Conservation (phyloP, 345 rosid species). For the Raphanus sativus region DNA sequence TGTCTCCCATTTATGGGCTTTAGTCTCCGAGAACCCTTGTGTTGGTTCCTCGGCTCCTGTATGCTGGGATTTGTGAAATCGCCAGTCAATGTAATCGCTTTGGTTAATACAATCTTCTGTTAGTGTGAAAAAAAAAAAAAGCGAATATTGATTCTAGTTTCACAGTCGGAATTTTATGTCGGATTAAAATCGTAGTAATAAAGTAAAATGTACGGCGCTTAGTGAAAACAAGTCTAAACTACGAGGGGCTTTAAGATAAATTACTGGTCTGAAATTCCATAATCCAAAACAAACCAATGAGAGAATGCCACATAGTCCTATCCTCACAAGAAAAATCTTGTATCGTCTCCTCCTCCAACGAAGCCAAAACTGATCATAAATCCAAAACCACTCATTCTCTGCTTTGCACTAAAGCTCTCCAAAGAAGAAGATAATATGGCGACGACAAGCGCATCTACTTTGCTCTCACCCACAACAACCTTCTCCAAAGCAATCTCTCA, state of each 20-base stretch:
- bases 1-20: neutral
- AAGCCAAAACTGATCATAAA: conserved; percentile 9
- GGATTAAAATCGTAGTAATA: too few relatives aligned
- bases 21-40: too few relatives aligned
- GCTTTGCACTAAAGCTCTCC: neutral
- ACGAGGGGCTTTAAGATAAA: neutral
- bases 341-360: neutral
- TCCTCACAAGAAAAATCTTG: conserved; percentile 39
- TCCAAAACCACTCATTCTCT: conserved; percentile 24
- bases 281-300: conserved; percentile 40
- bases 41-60: too few relatives aligned
- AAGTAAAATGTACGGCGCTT: neutral
- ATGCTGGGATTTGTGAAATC: too few relatives aligned
- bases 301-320: conserved; percentile 34
- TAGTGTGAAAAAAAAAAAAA: too few relatives aligned
- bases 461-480: conserved; percentile 25
- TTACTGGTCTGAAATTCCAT: conserved; percentile 17
- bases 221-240: neutral
- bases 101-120: too few relatives aligned
- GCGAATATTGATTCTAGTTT: too few relatives aligned
- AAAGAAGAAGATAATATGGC: conserved; percentile 23
- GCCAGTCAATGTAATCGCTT: too few relatives aligned
- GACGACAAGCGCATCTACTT: conserved; percentile 35
- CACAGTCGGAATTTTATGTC: too few relatives aligned
- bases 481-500: conserved; percentile 21